Evolutionary conservation across 352 stramenopile genomes (phyloP), one percentile per base, ranked within the genome.

Genomic region (Globisporangium polare): DNA sequence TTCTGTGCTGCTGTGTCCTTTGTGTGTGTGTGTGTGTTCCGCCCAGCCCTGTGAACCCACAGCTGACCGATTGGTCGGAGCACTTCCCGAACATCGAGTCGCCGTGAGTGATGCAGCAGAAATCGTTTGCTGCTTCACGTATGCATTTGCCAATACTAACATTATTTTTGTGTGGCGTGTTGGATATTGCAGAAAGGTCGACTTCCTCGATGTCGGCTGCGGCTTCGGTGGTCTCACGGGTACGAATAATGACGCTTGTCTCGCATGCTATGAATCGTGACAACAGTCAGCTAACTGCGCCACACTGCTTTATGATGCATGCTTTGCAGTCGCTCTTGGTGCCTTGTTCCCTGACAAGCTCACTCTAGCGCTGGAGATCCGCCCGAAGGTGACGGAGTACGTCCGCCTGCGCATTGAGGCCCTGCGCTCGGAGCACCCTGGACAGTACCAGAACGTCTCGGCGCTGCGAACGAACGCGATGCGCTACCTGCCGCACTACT

Each of bases 311-410:
- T 41, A 13, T 33, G 51, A 20, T 54, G 4, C 10, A 45, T 56
- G 13, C 12, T 42, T 18, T 73, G 22, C 52, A 92, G 88, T 99
- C 20, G 92, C 94, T 9, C 69, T 99, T 18, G 86, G 80, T 5
- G 83, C 78, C 52, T 61, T 97, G 10, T 94, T 98, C 55, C 95
- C 96, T 0, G 77, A 98, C n/a, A 90, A 98, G 63, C 75, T 95
- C 55, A 97, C 97, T 39, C 72, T 99, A n/a, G 97, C 94, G 13
- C 75, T 99, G 58, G 97, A 99, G 76, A 99, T 99, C 66, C 92
- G 97, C 39, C 85, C 94, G 64, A 99, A 99, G 69, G 89, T 97
- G 58, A 94, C 84, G 37, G 90, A 97, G 70, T 98, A 92, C 68
- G 90, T 97, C 41, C 87, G 89, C 51, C 71, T 96, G n/a, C 83